A percentile compares a stretch with the other conserved stretches of the same genome.
phyloP scores from a whole-genome alignment of 768 basidiomycete species.

The Amanita molliuscula region DNA sequence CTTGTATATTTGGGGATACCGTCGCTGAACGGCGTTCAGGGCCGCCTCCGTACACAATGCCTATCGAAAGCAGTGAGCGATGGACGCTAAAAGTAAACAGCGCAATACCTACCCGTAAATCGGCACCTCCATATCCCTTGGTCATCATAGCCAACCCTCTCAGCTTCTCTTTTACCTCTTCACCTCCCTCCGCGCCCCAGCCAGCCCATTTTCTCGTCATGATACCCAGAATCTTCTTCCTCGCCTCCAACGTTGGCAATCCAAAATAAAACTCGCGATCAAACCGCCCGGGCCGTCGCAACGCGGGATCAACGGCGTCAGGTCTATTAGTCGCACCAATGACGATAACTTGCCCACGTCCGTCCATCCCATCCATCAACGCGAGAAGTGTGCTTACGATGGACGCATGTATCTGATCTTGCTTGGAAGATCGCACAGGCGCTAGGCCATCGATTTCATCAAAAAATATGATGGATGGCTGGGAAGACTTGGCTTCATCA shows the following conservation, averaged over 20 bases:
- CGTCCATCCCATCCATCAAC: conserved; percentile 99
- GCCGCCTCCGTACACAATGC: conserved; percentile 96
- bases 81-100: neutral
- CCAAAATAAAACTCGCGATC: conserved; percentile 99
- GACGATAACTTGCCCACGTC: conserved; percentile 91
- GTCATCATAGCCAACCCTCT: conserved; percentile 76
- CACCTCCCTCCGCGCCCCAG: conserved; percentile 41
- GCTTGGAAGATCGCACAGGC: conserved; percentile 95
- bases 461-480: conserved; percentile 98
- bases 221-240: conserved; percentile 82
- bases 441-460: conserved; percentile 99
- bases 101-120: conserved; percentile 64
- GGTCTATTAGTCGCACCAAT: conserved; percentile 98
- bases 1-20: conserved; percentile 97
- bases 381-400: conserved; percentile 94
- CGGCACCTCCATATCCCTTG: conserved; percentile 97
- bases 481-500: conserved; percentile 86
- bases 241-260: conserved; percentile 71
- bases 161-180: conserved; percentile 49
- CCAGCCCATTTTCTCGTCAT: conserved; percentile 89
- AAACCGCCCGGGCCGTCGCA: conserved; percentile 89
- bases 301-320: conserved; percentile 94
- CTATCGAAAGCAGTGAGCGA: conserved; percentile 23
- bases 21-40: conserved; percentile 88
- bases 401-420: conserved; percentile 97